Evolutionary conservation across 176 grass and related monocot species (phyloP), one percentile per base, ranked within the genome.

Genomic region (Phyllostachys edulis): DNA sequence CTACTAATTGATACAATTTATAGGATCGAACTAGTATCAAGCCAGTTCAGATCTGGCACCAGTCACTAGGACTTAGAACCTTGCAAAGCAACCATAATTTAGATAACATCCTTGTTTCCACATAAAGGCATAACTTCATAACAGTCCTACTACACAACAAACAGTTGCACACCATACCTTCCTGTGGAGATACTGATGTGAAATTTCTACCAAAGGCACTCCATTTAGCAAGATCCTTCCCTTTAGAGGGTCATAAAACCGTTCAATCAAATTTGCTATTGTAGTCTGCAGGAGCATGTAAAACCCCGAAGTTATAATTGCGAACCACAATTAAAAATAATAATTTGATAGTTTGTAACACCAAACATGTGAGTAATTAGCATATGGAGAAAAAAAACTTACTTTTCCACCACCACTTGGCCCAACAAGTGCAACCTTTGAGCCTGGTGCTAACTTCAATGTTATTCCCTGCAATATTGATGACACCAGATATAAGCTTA

Each of bases 401-500:
- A 94, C 96, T 87, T 98, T 98, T 77, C 96, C 96, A 80, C 96
- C 96, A 71, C 93, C 93, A 83, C 96, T 98, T 77, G 96, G 96
- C 64, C 96, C 96, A 81, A 98, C 93, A 89, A 98, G 96, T 34
- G 96, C 96, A 85, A 92, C 93, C 88, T 99, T 96, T 82, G 91
- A 91, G 64, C 93, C 96, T 63, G 91, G 93, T 11, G 82, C 90
- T 85, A 99, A 87, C 85, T 99, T 99, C 46, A 99, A 84, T 44
- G 91, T 89, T 89, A 99, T 95, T 67, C 96, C 96, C 96, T 99
- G 83, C 38, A 87, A 84, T 81, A 74, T 90, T 42, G 23, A 69
- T 68, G 41, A 63, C 3, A 78, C 26, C 5, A 29, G 7, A 47
- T 36, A 83, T 44, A 51, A 83, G 51, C 39, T 67, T 32, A 83